Evolutionary conservation across 2,329 filamentous ascomycete genomes (phyloP).

Genomic region (Dactylellina haptotyla): DNA sequence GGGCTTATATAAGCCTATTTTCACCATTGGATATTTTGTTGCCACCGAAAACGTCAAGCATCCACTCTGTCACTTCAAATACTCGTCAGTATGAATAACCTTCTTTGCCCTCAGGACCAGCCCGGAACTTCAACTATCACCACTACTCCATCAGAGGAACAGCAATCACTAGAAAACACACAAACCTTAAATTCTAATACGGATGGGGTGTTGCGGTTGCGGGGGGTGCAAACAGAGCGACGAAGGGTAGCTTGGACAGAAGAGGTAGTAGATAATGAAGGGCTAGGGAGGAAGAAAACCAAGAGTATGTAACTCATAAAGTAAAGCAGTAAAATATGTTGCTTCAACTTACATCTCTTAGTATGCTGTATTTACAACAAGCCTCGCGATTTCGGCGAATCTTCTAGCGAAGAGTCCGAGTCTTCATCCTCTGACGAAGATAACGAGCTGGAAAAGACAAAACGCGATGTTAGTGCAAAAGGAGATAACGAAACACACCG

Average conservation of each 20-base stretch:
- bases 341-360: conserved; percentile 60
- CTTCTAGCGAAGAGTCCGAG: conserved; percentile 73
- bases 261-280: conserved; percentile 94
- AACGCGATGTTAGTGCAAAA: background rate
- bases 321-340: background rate
- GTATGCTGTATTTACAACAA: conserved; percentile 99
- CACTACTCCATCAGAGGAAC: conserved; percentile 25
- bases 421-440: conserved; percentile 65
- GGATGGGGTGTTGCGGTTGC: conserved; percentile 57
- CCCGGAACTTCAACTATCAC: too few species aligned
- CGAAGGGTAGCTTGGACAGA: conserved; percentile 89
- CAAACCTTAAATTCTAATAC: background rate
- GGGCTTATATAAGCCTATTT: too few species aligned
- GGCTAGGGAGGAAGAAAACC: conserved; percentile 89
- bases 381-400: conserved; percentile 82
- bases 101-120: too few species aligned
- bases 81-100: too few species aligned
- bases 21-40: too few species aligned
- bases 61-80: too few species aligned
- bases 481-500: background rate
- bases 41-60: too few species aligned
- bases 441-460: background rate
- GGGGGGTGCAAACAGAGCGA: conserved; percentile 54
- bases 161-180: background rate
- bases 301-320: conserved; percentile 72